Conservation (phyloP, 495 filamentous ascomycete genomes). For the Daldinia grandis region DNA sequence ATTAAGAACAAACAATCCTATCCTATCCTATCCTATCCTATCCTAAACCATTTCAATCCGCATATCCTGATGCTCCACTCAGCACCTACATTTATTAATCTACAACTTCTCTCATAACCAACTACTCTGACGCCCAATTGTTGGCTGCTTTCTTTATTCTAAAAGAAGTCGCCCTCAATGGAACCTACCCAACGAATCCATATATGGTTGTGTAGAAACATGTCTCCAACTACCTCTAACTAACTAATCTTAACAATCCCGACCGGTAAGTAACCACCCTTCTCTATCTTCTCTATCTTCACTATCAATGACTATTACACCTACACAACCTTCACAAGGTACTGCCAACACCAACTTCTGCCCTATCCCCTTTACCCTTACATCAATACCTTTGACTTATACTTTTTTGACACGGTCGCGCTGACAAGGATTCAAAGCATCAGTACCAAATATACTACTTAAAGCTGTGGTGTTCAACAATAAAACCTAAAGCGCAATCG, state of each 20-base stretch:
- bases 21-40: background rate
- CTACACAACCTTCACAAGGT: background rate
- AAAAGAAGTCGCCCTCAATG: too few relatives aligned
- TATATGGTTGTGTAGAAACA: background rate
- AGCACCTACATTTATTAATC: background rate
- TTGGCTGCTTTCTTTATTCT: too few relatives aligned
- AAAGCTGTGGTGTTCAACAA: too few relatives aligned
- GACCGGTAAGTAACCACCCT: background rate
- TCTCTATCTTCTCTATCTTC: background rate
- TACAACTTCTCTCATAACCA: background rate
- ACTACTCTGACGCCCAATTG: too few relatives aligned
- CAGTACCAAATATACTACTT: background rate
- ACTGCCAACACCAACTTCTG: background rate
- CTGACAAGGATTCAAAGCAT: background rate
- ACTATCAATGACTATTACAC: background rate
- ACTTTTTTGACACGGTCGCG: background rate
- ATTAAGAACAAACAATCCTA: background rate
- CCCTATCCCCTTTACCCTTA: background rate
- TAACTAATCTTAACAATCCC: background rate
- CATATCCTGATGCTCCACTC: background rate
- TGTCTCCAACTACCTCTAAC: background rate
- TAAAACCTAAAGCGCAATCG: background rate
- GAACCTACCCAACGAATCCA: too few relatives aligned
- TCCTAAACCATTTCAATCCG: background rate
- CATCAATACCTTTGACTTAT: background rate